phyloP scores from a whole-genome alignment of 176 grass and related monocot genomes.

The Elaeis guineensis region DNA sequence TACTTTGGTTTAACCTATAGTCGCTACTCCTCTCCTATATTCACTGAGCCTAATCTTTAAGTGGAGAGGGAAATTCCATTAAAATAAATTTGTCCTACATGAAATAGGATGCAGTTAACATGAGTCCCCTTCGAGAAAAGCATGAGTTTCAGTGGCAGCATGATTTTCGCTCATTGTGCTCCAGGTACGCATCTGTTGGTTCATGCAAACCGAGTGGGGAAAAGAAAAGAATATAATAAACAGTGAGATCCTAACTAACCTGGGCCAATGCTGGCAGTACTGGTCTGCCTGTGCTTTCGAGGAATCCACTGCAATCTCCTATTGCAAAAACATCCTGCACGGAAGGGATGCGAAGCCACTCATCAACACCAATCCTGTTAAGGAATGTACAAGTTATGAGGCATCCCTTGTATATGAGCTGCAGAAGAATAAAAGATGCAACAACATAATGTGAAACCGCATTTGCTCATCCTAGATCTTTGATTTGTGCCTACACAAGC shows the following conservation, averaged over 20 bases:
- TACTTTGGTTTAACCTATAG: too few relatives aligned
- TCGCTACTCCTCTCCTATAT: too few relatives aligned
- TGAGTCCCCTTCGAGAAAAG: too few relatives aligned
- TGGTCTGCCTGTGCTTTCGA: slow-evolving; percentile 68
- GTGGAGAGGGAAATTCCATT: too few relatives aligned
- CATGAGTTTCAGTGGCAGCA: too few relatives aligned
- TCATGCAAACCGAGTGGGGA: neutral
- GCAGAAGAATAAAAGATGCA: neutral
- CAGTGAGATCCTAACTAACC: slow-evolving; percentile 25
- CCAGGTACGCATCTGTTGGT: neutral
- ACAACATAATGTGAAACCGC: too few relatives aligned
- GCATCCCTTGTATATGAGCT: neutral
- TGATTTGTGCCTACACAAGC: too few relatives aligned
- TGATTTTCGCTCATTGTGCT: too few relatives aligned
- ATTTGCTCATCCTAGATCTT: too few relatives aligned
- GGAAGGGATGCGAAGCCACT: slow-evolving; percentile 82
- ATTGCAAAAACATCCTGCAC: slow-evolving; percentile 71
- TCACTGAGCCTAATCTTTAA: too few relatives aligned
- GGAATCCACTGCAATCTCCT: slow-evolving; percentile 89
- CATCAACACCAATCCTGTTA: slow-evolving; percentile 76
- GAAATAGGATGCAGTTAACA: too few relatives aligned
- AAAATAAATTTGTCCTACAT: too few relatives aligned
- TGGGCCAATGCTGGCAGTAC: slow-evolving; percentile 91
- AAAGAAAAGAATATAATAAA: neutral
- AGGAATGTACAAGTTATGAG: slow-evolving; percentile 11